These are phyloP conservation scores for Umbelopsis ramanniana DNA, from an alignment of 192 early-diverging fungal species.

Conservation along the genomic window DNA sequence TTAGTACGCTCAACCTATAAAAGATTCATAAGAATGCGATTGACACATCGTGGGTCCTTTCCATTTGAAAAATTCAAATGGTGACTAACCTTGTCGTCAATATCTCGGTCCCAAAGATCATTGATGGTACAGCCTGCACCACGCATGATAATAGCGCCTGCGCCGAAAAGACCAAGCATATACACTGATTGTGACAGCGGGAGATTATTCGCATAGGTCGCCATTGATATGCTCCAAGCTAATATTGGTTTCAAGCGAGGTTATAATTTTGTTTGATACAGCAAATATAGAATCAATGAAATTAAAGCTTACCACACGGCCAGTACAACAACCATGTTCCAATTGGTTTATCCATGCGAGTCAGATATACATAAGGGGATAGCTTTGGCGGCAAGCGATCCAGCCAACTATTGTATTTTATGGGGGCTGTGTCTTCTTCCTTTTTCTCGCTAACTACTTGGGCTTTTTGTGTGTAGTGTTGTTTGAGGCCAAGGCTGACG, in stretches of 20 bases:
- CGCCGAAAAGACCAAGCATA: conserved; percentile 81
- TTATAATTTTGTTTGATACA: conserved; percentile 21
- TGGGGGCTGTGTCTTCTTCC: neutral
- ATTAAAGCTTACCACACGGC: conserved; percentile 75
- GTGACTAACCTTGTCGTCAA: conserved; percentile 66
- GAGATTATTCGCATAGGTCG: conserved; percentile 60
- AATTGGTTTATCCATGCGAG: conserved; percentile 87
- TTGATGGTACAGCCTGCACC: conserved; percentile 98
- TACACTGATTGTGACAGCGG: conserved; percentile 55
- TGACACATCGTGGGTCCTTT: too few species aligned
- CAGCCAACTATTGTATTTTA: conserved; percentile 51
- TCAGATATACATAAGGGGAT: conserved; percentile 77
- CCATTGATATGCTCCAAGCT: conserved; percentile 80
- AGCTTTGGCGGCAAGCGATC: conserved; percentile 55
- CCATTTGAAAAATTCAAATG: neutral
- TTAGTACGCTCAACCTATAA: conserved; percentile 79
- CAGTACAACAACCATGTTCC: conserved; percentile 92
- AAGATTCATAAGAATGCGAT: neutral
- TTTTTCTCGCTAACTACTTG: neutral
- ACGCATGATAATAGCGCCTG: conserved; percentile 89
- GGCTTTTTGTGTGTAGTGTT: conserved; percentile 2
- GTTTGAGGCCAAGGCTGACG: neutral
- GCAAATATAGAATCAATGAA: conserved; percentile 21
- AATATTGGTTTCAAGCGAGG: conserved; percentile 2
- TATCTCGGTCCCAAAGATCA: conserved; percentile 93